A percentile compares a stretch with the other conserved stretches of the same genome.
These are phyloP conservation scores for Alternaria dauci DNA, from an alignment of 2,329 filamentous ascomycete species.

Conservation along the genomic window DNA sequence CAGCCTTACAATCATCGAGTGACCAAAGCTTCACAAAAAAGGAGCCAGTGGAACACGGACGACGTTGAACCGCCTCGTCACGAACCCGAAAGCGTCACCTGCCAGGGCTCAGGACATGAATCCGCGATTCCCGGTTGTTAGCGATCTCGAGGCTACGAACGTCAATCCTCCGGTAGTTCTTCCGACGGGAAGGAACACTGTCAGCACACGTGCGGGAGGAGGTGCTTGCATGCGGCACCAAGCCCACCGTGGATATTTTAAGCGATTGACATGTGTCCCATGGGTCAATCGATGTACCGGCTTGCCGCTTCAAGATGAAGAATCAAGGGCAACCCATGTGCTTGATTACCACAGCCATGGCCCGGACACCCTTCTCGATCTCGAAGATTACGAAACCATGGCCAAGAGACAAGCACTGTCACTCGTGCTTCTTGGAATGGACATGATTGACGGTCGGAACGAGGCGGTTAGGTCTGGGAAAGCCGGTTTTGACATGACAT, in stretches of 20 bases:
- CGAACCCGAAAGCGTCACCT: conserved; percentile 1
- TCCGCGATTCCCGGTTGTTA: conserved; percentile 11
- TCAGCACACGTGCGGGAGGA: conserved; percentile 14
- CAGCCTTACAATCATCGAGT: conserved; percentile 12
- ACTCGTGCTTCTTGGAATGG: conserved; percentile 7
- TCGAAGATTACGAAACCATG: conserved; percentile 11
- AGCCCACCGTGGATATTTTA: conserved; percentile 7
- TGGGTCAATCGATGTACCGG: conserved; percentile 12
- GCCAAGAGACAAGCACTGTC: conserved; percentile 3
- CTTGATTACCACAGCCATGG: conserved; percentile 10
- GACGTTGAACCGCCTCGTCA: conserved; percentile 8
- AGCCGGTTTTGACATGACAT: conserved; percentile 14
- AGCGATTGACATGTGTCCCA: conserved; percentile 8
- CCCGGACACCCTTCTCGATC: conserved; percentile 16
- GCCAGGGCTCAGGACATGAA: conserved; percentile 5
- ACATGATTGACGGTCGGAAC: conserved; percentile 9
- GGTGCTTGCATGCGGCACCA: conserved; percentile 3
- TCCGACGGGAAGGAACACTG: conserved; percentile 14
- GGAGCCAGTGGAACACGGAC: conserved; percentile 10
- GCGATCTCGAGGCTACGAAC: conserved; percentile 5
- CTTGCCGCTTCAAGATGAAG: conserved; percentile 12
- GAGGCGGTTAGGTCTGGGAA: conserved; percentile 1
- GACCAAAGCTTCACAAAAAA: conserved; percentile 8
- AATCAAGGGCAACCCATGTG: conserved; percentile 11
- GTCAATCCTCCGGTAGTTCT: conserved; percentile 17